Evolutionary conservation across 148 eudicot species (phyloP).

Genomic region (Arctostaphylos glauca): DNA sequence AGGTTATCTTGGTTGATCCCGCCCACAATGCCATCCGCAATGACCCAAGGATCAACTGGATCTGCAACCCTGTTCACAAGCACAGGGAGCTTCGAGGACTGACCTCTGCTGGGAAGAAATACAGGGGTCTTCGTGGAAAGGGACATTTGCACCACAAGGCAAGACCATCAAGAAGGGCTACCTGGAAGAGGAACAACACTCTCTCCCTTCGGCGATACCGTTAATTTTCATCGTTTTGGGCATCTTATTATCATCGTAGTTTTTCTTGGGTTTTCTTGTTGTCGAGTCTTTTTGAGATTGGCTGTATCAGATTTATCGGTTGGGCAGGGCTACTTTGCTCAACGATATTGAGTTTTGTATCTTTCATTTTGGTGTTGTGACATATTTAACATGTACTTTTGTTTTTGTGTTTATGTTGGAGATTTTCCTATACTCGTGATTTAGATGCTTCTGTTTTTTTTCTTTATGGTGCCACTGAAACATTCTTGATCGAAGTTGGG

Average conservation of each 20-base stretch:
- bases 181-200: constrained; percentile 51
- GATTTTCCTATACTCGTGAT: no score
- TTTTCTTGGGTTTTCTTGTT: neutral
- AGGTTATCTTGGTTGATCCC: constrained; percentile 46
- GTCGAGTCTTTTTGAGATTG: neutral
- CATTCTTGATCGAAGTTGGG: no score
- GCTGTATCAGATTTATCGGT: no score
- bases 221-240: neutral
- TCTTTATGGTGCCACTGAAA: no score
- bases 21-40: constrained; percentile 44
- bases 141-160: constrained; percentile 47
- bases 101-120: constrained; percentile 50
- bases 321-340: no score
- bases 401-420: no score
- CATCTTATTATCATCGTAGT: no score
- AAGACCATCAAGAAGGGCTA: constrained; percentile 48
- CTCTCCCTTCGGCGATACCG: constrained; percentile 56
- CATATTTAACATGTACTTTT: no score
- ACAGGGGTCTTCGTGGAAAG: constrained; percentile 48
- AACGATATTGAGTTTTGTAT: no score
- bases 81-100: constrained; percentile 54
- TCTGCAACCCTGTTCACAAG: constrained; percentile 54
- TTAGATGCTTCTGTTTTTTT: no score
- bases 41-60: constrained; percentile 54
- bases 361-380: no score